phyloP scores from a whole-genome alignment of 345 rosid genomes.

The Raphanus sativus region DNA sequence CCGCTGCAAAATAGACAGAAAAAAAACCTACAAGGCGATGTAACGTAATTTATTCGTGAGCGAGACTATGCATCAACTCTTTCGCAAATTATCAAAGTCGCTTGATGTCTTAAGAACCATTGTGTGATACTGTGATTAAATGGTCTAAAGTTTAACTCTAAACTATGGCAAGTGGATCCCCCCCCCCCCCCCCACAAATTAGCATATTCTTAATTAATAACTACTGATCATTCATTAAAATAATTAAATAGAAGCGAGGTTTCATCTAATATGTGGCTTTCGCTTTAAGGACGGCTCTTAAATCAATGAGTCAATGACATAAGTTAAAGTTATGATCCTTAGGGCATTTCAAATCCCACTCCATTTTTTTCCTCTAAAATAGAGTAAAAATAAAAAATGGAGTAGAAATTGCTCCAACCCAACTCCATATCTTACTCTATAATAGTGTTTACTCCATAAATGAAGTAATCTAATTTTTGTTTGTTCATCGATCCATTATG shows the following conservation, averaged over 20 bases:
- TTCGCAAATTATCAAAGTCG: neutral
- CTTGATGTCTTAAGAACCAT: neutral
- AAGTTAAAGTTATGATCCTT: too few relatives aligned
- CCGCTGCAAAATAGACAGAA: neutral
- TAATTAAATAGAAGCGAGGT: conserved; percentile 3
- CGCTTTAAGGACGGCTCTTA: conserved; percentile 30
- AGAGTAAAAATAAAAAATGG: too few relatives aligned
- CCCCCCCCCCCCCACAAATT: conserved; percentile 13
- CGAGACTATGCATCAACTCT: conserved; percentile 13
- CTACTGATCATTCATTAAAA: neutral
- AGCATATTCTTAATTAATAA: neutral
- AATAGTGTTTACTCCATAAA: too few relatives aligned
- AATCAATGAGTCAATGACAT: too few relatives aligned
- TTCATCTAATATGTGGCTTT: conserved; percentile 24
- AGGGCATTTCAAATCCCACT: too few relatives aligned
- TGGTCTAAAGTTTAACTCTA: neutral
- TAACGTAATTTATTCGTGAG: conserved; percentile 19
- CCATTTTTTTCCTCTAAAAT: too few relatives aligned
- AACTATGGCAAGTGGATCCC: conserved; percentile 14
- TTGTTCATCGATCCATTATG: too few relatives aligned
- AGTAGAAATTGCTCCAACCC: too few relatives aligned
- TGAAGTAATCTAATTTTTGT: too few relatives aligned
- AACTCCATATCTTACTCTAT: too few relatives aligned
- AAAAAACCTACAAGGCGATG: neutral
- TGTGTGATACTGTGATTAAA: neutral